Conservation (phyloP, 2,329 filamentous ascomycete species). For the Beauveria rudraprayagi region DNA sequence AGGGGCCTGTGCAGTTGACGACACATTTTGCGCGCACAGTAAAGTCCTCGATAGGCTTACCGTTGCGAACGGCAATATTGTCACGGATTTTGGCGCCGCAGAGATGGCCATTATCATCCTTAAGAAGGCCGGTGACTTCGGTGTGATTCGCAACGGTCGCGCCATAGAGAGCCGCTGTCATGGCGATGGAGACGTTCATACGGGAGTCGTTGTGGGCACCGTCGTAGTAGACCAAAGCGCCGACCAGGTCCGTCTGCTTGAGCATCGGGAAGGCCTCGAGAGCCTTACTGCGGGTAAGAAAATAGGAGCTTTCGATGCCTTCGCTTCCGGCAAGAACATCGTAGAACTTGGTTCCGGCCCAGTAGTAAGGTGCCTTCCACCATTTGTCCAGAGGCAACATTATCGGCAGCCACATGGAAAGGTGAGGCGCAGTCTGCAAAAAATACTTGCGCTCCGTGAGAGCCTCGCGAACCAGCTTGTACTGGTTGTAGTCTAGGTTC, state of each 20-base stretch:
- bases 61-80: constrained; percentile 56
- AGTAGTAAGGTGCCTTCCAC: constrained; percentile 73
- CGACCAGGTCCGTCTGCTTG: constrained; percentile 68
- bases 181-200: constrained; percentile 83
- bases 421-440: constrained; percentile 64
- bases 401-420: constrained; percentile 66
- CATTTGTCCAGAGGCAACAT: constrained; percentile 68
- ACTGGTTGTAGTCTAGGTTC: constrained; percentile 68
- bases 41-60: constrained; percentile 51
- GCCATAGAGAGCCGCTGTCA: constrained; percentile 83
- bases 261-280: constrained; percentile 85
- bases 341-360: constrained; percentile 73
- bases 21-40: constrained; percentile 69
- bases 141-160: constrained; percentile 76
- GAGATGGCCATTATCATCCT: constrained; percentile 63
- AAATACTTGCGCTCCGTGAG: constrained; percentile 70
- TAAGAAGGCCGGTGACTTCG: constrained; percentile 69
- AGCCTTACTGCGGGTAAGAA: constrained; percentile 77
- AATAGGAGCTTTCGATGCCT: constrained; percentile 84
- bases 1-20: constrained; percentile 84
- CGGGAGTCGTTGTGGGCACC: constrained; percentile 87
- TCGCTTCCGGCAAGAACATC: constrained; percentile 79
- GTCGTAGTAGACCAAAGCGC: constrained; percentile 84
- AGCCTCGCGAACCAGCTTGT: constrained; percentile 62
- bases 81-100: constrained; percentile 70